Percentiles rank a stretch among this genome's conserved stretches.
Evolutionary conservation across 2,329 filamentous ascomycete genomes (phyloP).

Genomic region (Clonostachys sp.): DNA sequence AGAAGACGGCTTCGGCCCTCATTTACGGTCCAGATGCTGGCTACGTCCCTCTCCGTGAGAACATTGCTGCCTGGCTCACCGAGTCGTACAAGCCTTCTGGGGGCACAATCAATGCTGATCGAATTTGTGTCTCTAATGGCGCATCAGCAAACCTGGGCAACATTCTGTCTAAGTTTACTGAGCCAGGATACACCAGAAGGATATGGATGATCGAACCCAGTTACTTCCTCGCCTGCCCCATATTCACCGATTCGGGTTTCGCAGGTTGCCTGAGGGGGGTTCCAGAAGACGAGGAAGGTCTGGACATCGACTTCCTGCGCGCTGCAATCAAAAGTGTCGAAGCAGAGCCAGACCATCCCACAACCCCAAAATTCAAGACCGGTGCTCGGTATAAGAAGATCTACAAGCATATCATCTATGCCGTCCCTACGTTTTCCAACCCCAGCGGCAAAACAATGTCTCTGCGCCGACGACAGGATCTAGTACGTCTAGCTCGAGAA

Average conservation of each 20-base stretch:
- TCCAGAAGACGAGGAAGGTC: constrained; percentile 45
- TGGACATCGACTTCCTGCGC: constrained; percentile 10
- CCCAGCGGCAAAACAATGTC: constrained; percentile 64
- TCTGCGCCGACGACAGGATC: constrained; percentile 43
- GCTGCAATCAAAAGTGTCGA: not conserved
- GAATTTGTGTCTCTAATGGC: constrained; percentile 8
- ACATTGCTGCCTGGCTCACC: constrained; percentile 6
- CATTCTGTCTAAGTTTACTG: constrained; percentile 39
- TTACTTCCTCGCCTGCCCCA: constrained; percentile 58
- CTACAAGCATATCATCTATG: constrained; percentile 65
- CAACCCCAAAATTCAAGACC: constrained; percentile 38
- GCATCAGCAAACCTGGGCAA: constrained; percentile 6
- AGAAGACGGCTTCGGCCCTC: constrained; percentile 5
- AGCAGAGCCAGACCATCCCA: not conserved
- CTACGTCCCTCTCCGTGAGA: constrained; percentile 6
- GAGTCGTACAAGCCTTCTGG: not conserved
- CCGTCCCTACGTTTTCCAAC: constrained; percentile 66
- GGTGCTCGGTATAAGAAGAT: constrained; percentile 51
- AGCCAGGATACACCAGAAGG: constrained; percentile 54
- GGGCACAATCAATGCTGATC: not conserved
- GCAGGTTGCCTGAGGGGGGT: constrained; percentile 47
- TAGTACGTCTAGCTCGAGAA: constrained; percentile 56
- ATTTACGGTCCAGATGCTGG: constrained; percentile 9
- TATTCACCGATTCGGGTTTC: constrained; percentile 59
- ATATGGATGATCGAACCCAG: constrained; percentile 60